Conservation (phyloP, 345 rosid genomes). For the Camelina neglecta region DNA sequence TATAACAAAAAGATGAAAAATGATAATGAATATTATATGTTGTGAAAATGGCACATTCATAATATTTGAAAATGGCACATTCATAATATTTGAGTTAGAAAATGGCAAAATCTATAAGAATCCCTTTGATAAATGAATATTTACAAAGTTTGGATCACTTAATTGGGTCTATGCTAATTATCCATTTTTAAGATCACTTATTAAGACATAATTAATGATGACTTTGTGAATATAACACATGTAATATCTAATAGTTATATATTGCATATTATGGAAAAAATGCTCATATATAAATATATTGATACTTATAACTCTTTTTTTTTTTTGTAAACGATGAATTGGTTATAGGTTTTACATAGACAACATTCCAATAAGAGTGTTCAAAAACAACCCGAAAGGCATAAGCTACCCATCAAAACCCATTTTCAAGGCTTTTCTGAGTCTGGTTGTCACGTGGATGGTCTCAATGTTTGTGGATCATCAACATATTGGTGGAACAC, state of each 20-base stretch:
- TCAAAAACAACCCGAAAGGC: slow-evolving; percentile 52
- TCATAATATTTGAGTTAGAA: too few relatives aligned
- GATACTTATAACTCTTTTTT: background rate
- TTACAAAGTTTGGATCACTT: too few relatives aligned
- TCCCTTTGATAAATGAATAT: too few relatives aligned
- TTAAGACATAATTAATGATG: too few relatives aligned
- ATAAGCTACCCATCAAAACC: slow-evolving; percentile 26
- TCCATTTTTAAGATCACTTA: too few relatives aligned
- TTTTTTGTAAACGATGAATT: background rate
- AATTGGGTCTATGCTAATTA: too few relatives aligned
- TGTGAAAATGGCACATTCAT: too few relatives aligned
- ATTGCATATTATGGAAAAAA: too few relatives aligned
- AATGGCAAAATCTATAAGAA: too few relatives aligned
- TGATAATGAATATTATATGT: too few relatives aligned
- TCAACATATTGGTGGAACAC: slow-evolving; percentile 61
- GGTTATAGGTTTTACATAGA: slow-evolving; percentile 47
- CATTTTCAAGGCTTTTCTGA: slow-evolving; percentile 50
- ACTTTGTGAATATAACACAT: background rate
- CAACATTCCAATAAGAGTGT: slow-evolving; percentile 59
- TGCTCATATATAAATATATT: background rate
- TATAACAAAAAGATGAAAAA: too few relatives aligned
- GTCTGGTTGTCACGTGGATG: slow-evolving; percentile 43
- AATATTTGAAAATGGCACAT: too few relatives aligned
- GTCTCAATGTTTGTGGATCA: slow-evolving; percentile 20
- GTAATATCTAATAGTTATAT: background rate